Percentiles rank a stretch among this genome's conserved stretches.
These are phyloP conservation scores for Cladophialophora yegresii DNA, from an alignment of 2,329 filamentous ascomycete genomes.

Conservation along the genomic window DNA sequence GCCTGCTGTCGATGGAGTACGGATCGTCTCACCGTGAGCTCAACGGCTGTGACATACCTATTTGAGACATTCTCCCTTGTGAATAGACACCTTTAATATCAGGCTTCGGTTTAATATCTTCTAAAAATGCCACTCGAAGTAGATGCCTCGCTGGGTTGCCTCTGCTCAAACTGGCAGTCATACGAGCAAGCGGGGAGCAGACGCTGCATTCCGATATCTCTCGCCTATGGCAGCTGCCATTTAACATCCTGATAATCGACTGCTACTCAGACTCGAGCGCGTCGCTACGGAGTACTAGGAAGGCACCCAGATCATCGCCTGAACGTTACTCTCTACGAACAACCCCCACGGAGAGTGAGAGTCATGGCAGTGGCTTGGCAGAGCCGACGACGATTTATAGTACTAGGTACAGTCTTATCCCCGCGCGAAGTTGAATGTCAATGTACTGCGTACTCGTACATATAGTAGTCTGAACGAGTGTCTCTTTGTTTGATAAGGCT, in stretches of 20 bases:
- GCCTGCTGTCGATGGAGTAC: constrained; percentile 17
- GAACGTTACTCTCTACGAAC: too few species aligned
- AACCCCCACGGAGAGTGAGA: too few species aligned
- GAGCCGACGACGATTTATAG: too few species aligned
- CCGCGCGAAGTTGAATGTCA: neutral
- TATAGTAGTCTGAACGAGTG: too few species aligned
- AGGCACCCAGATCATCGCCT: too few species aligned
- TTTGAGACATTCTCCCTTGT: neutral
- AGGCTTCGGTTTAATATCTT: neutral
- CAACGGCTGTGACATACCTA: neutral
- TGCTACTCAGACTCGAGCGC: too few species aligned
- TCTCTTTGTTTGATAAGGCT: constrained; percentile 1
- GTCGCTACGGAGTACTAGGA: too few species aligned
- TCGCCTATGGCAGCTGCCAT: too few species aligned
- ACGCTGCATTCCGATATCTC: neutral
- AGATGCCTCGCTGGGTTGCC: neutral
- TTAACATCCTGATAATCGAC: too few species aligned
- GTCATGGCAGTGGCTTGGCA: too few species aligned
- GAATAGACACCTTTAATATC: neutral
- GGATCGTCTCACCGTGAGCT: constrained; percentile 12
- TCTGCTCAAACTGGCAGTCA: neutral
- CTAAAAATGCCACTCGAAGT: neutral
- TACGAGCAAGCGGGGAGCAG: neutral
- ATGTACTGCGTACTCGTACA: too few species aligned
- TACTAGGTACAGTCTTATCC: neutral